Evolutionary conservation across 306 rosid genomes (phyloP).

Genomic region (Betula pendula): DNA sequence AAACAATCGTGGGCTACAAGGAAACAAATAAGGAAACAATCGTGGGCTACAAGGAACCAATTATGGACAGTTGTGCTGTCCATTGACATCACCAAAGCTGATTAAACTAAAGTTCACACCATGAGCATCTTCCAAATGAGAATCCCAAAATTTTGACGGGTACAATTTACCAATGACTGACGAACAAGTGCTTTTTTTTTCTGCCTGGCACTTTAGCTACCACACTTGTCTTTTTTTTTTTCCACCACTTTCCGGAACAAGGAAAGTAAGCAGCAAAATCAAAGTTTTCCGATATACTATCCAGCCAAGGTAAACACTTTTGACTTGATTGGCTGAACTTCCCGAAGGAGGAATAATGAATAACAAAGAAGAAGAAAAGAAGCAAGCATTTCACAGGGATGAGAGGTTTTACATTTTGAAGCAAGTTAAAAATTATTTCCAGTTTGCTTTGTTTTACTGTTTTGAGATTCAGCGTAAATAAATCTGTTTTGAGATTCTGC

Average conservation of each 20-base stretch:
- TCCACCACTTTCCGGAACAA: background rate
- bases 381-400: too few species aligned
- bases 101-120: background rate
- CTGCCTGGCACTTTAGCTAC: background rate
- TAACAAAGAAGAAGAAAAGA: background rate
- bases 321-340: background rate
- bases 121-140: background rate
- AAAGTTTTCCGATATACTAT: background rate
- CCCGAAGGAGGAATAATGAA: background rate
- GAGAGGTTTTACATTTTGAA: background rate
- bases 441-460: background rate
- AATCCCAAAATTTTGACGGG: background rate
- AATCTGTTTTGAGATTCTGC: background rate
- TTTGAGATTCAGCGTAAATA: background rate
- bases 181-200: background rate
- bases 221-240: background rate
- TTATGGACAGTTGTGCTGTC: too few species aligned
- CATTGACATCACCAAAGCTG: constrained; percentile 12
- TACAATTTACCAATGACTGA: background rate
- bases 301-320: background rate
- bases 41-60: too few species aligned
- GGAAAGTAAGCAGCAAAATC: background rate
- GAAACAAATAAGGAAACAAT: too few species aligned
- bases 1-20: too few species aligned
- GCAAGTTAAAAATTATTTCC: background rate